Evolutionary conservation across 306 rosid species (phyloP).

Genomic region (Urtica urens): DNA sequence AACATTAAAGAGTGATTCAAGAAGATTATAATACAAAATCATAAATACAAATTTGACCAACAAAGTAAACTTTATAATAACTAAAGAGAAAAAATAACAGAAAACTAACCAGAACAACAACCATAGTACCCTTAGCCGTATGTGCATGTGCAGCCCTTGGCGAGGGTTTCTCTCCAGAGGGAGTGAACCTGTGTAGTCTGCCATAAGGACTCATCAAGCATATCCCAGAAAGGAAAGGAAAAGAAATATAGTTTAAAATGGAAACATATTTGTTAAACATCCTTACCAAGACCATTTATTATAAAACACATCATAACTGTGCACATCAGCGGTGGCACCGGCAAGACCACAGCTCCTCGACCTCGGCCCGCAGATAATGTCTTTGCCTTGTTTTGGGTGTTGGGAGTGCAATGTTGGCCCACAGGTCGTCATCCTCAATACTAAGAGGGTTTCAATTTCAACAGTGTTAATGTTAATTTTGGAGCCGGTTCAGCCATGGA

Average conservation of each 20-base stretch:
- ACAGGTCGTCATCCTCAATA: too few relatives aligned
- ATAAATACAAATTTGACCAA: conserved; percentile 3
- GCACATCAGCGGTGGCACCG: conserved; percentile 98
- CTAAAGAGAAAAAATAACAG: conserved; percentile 6
- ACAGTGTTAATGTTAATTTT: too few relatives aligned
- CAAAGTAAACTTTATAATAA: not conserved
- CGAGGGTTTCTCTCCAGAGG: conserved; percentile 93
- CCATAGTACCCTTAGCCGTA: conserved; percentile 99
- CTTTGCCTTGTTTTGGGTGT: too few relatives aligned
- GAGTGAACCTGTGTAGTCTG: conserved; percentile 59
- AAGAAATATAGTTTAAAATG: conserved; percentile 1
- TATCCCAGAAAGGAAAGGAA: too few relatives aligned
- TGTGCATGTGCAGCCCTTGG: conserved; percentile 99
- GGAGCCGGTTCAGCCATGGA: too few relatives aligned
- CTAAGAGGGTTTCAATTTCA: too few relatives aligned
- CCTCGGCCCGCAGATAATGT: too few relatives aligned
- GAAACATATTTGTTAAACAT: conserved; percentile 1
- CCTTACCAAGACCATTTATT: conserved; percentile 98
- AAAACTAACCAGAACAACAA: conserved; percentile 78
- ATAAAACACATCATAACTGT: conserved; percentile 83
- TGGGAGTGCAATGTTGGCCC: too few relatives aligned
- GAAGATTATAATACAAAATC: conserved; percentile 5
- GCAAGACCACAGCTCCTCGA: too few relatives aligned
- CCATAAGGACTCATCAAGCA: conserved; percentile 6
- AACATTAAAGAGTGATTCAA: conserved; percentile 20